These are phyloP conservation scores for Huntiella bhutanensis DNA, from an alignment of 2,329 filamentous ascomycete species.

Conservation along the genomic window DNA sequence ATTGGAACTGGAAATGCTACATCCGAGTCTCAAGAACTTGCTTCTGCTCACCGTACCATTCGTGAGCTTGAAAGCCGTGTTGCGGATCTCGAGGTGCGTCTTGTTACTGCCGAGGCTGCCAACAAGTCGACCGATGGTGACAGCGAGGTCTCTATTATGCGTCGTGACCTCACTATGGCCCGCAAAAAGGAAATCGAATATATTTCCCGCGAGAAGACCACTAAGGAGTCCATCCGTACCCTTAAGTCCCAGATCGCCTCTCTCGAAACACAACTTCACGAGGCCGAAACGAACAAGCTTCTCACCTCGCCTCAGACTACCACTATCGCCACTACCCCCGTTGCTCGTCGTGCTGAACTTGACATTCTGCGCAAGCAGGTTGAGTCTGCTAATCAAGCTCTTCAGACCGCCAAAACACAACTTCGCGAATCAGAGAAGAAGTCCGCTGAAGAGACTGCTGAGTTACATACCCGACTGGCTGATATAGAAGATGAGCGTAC, in stretches of 20 bases:
- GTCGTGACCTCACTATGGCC: slow-evolving; percentile 41
- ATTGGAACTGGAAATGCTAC: slow-evolving; percentile 24
- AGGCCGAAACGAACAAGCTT: slow-evolving; percentile 36
- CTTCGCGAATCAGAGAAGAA: slow-evolving; percentile 32
- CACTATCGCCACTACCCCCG: slow-evolving; percentile 21
- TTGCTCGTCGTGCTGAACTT: slow-evolving; percentile 37
- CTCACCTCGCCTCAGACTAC: background rate
- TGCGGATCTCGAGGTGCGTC: slow-evolving; percentile 31
- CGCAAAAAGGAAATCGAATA: slow-evolving; percentile 48
- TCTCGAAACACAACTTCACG: slow-evolving; percentile 48
- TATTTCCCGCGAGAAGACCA: slow-evolving; percentile 43
- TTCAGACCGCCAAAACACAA: slow-evolving; percentile 33
- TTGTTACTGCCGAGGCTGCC: slow-evolving; percentile 18
- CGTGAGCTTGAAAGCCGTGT: slow-evolving; percentile 45
- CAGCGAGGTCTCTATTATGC: slow-evolving; percentile 40
- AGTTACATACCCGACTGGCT: slow-evolving; percentile 34
- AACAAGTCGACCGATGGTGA: slow-evolving; percentile 24
- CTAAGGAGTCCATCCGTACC: slow-evolving; percentile 41
- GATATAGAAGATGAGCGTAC: slow-evolving; percentile 41
- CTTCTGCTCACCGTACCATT: slow-evolving; percentile 41
- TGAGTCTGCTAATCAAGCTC: slow-evolving; percentile 36
- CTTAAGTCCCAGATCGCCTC: slow-evolving; percentile 47
- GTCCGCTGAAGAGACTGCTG: slow-evolving; percentile 22
- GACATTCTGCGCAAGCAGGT: slow-evolving; percentile 41
- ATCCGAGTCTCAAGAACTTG: slow-evolving; percentile 33